phyloP scores from a whole-genome alignment of 2,329 filamentous ascomycete species.

The Trichoderma koningiopsis region DNA sequence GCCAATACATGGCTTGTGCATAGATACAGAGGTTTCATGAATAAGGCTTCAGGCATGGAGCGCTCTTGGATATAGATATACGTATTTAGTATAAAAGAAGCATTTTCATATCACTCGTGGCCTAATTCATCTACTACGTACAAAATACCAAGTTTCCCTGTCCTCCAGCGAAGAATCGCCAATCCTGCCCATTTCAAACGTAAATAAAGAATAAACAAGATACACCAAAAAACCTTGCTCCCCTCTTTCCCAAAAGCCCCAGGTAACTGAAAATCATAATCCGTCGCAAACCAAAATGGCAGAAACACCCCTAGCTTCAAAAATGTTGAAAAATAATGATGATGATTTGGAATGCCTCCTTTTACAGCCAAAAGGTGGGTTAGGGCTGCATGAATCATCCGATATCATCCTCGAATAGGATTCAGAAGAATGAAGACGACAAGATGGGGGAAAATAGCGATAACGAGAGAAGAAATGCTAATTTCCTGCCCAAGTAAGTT shows the following conservation, averaged over 20 bases:
- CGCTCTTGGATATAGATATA: background rate
- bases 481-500: slow-evolving; percentile 1
- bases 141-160: slow-evolving; percentile 9
- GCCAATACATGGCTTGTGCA: slow-evolving; percentile 1
- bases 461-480: background rate
- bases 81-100: background rate
- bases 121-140: background rate
- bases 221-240: background rate
- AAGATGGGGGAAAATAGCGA: background rate
- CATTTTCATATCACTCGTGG: slow-evolving; percentile 20
- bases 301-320: background rate
- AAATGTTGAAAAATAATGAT: background rate
- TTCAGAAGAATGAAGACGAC: background rate
- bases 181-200: background rate
- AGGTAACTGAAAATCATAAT: background rate
- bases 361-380: background rate
- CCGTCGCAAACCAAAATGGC: background rate
- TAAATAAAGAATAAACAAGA: slow-evolving; percentile 7
- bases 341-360: background rate
- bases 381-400: background rate
- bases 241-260: background rate
- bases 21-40: slow-evolving; percentile 6
- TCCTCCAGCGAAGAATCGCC: background rate
- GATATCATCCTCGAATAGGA: background rate
- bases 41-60: background rate